Base-by-base conservation (phyloP, 129 eudicot genomes). In the Flaveria trinervia region DNA sequence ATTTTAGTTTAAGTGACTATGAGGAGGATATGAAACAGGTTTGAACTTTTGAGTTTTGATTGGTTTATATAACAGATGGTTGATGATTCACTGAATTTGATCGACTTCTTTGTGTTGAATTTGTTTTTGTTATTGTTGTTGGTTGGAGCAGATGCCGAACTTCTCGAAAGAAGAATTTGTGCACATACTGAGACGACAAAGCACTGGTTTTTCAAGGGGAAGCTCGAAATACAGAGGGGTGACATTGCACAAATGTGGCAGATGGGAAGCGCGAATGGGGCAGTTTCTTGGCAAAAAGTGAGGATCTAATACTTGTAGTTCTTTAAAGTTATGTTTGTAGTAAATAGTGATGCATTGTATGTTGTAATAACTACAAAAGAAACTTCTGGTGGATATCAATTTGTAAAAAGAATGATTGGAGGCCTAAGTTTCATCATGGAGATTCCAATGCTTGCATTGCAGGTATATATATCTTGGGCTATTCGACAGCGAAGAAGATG, bases 261-360 rank as follows among this genome's bases (percentile, higher is more conserved):
- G 88, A 86, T 91, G 97, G 97, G 97, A 92, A 82, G 97, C 97
- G 70, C 85, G 97, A 54, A 92, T 87, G 95, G 97, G 97, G 44
- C 97, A 91, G 74, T 86, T 91, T 13, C 83, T 86, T 46, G 95
- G 97, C 78, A 91, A 91, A 83, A 91, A 91, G 97, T 91, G 66
- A 88, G 91, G 52, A 60, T 65, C 80, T 76, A 9, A 55, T 56
- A 45, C 28, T 73, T 54, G 22, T 36, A 55, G 14, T 20, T 75
- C 61, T 26, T 78, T 10, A 30, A 48, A 39, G 5, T 68, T 79
- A 13, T 8, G 33, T 67, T 69, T 30, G 17, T n/a, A 5, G 70
- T 68, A 9, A 0, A 36, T 36, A 36, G 41, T 36, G 41, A 54
- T 76, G 69, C 41, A 39, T 61, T 48, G 33, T 25, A 6, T 60